Conservation (phyloP, 192 early-diverging fungal genomes). For the Umbelopsis vinacea region DNA sequence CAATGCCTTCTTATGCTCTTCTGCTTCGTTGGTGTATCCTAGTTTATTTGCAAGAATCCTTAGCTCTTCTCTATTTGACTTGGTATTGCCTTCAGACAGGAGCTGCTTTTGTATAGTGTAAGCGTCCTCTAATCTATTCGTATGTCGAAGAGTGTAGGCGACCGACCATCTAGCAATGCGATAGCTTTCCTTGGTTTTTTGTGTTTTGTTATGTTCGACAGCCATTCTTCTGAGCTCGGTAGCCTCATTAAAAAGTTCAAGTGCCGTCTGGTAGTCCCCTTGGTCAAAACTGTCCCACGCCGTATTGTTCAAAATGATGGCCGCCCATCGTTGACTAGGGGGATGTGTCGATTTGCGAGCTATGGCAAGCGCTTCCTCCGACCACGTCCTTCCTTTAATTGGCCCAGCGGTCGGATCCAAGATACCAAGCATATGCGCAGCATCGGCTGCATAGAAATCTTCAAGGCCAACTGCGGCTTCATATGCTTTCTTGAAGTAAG, state of each 20-base stretch:
- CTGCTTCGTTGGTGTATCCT: not conserved
- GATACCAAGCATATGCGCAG: slow-evolving; percentile 25
- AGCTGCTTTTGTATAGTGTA: slow-evolving; percentile 26
- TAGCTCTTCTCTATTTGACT: slow-evolving; percentile 24
- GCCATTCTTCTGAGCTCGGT: slow-evolving; percentile 17
- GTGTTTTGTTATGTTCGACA: slow-evolving; percentile 8
- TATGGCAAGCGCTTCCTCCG: slow-evolving; percentile 18
- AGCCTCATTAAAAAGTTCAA: slow-evolving; percentile 21
- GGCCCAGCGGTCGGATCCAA: slow-evolving; percentile 16
- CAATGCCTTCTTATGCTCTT: not conserved
- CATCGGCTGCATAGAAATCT: slow-evolving; percentile 26
- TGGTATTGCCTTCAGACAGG: slow-evolving; percentile 15
- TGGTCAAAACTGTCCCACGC: slow-evolving; percentile 26
- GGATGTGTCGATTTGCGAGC: slow-evolving; percentile 16
- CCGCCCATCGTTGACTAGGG: slow-evolving; percentile 16
- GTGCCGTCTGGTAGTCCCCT: slow-evolving; percentile 12
- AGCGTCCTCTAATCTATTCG: slow-evolving; percentile 22
- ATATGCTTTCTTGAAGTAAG: slow-evolving; percentile 22
- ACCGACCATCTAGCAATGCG: slow-evolving; percentile 26
- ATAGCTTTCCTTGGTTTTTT: slow-evolving; percentile 5
- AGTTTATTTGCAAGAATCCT: slow-evolving; percentile 17
- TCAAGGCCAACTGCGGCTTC: not conserved
- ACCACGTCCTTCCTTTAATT: slow-evolving; percentile 19
- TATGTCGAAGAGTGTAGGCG: slow-evolving; percentile 20
- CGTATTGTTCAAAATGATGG: slow-evolving; percentile 30